Base-by-base conservation (phyloP, 169 alveolate species). In the Ichthyophthirius multifiliis region DNA sequence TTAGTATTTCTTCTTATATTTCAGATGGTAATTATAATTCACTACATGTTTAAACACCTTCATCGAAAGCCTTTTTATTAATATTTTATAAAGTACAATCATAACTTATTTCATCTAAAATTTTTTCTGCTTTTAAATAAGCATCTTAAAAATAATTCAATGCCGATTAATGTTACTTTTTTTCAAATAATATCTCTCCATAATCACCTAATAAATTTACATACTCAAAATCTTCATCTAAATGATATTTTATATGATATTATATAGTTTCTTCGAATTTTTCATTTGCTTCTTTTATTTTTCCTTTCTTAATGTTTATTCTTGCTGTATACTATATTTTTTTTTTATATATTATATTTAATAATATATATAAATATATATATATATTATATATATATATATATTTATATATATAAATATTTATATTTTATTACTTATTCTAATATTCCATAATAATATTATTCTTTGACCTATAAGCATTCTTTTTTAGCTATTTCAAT, bases 11-110 rank as follows among this genome's bases (percentile, higher is more conserved):
- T 35, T 67, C 77, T 39, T 67, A 47, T 2, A 34, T 18, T 20
- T 67, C 77, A 3, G 43, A 67, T 16, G 77, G 43, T 4, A 41
- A 16, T 16, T 34, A 23, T 5, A 67, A 15, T 67, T 67, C 77
- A 16, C 34, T 18, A 20, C 77, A 67, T 4, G 30, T 39, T 67
- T 67, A 67, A n/a, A 67, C 77, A 7, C 77, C 64, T n/a, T 67
- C 77, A 16, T 67, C 35, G 30, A 67, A 67, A 0, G 77, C 48
- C 41, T 67, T 67, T 67, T 67, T 23, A 67, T 67, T 34, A 7
- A 44, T 32, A 39, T 67, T 67, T 39, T 67, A 10, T 3, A 41
- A 39, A 16, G 35, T 18, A 20, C 27, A 39, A 35, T 67, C 77
- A 39, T 67, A 67, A 18, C 46, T 67, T 2, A 34, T 34, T 1